Conservation (phyloP, 805 yeast species). For the Lachancea fermentati region DNA sequence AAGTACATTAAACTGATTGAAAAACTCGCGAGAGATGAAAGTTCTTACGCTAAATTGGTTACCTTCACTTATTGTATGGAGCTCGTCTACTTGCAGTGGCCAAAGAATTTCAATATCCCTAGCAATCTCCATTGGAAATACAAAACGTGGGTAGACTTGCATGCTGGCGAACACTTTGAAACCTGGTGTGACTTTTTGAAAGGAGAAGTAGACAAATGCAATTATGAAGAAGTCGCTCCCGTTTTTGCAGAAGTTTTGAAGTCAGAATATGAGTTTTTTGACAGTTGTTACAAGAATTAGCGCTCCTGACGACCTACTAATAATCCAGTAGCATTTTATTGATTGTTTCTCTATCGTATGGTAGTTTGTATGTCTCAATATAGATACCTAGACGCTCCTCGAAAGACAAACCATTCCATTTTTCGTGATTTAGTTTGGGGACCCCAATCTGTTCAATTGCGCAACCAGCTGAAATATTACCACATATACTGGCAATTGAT, state of each 20-base stretch:
- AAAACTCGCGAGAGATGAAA: constrained; percentile 24
- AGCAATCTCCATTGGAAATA: constrained; percentile 39
- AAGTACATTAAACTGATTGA: constrained; percentile 35
- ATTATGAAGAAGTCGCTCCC: constrained; percentile 28
- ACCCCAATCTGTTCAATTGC: constrained; percentile 79
- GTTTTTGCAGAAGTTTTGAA: constrained; percentile 35
- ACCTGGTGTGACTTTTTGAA: constrained; percentile 44
- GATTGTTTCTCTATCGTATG: constrained; percentile 9
- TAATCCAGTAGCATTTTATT: constrained; percentile 6
- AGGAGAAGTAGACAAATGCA: constrained; percentile 37
- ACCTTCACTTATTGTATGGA: constrained; percentile 45
- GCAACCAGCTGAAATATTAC: constrained; percentile 72
- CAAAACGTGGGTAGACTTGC: constrained; percentile 48
- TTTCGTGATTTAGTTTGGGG: constrained; percentile 41
- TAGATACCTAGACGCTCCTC: constrained; percentile 42
- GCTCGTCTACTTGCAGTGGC: constrained; percentile 49
- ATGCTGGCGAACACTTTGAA: constrained; percentile 44
- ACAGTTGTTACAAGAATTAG: constrained; percentile 35
- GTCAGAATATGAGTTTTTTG: constrained; percentile 43
- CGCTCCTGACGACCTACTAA: constrained; percentile 1
- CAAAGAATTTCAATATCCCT: constrained; percentile 33
- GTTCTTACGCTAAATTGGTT: constrained; percentile 34
- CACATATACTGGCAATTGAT: constrained; percentile 55
- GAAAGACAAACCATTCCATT: constrained; percentile 58
- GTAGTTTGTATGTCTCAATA: constrained; percentile 7